Percentiles rank a stretch among this genome's conserved stretches.
phyloP scores from a whole-genome alignment of 2,329 filamentous ascomycete genomes.

The Aurifilum marmelostoma region DNA sequence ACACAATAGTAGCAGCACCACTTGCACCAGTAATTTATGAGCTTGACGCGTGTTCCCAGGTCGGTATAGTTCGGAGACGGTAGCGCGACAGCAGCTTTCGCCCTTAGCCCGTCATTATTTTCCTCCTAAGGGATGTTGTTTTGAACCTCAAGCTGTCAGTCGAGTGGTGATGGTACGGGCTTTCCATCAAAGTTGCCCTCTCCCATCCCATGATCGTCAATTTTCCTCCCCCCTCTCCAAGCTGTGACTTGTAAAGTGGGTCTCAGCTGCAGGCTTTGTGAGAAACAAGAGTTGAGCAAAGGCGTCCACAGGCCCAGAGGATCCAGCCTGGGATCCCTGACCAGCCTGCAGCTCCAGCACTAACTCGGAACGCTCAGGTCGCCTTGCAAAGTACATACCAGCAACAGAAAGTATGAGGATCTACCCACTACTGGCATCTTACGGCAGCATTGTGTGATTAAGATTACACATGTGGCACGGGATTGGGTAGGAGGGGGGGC shows the following conservation, averaged over 20 bases:
- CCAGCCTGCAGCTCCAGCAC: not conserved
- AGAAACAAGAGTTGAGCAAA: not conserved
- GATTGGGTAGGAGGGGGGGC: not conserved
- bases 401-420: not conserved
- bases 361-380: not conserved
- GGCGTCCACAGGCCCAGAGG: constrained; percentile 3
- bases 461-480: constrained; percentile 2
- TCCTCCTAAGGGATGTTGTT: not conserved
- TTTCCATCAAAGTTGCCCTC: not conserved
- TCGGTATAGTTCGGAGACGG: not conserved
- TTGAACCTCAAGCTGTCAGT: not conserved
- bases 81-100: not conserved
- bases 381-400: not conserved
- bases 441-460: not conserved
- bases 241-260: not conserved
- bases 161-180: not conserved
- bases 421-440: not conserved
- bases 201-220: not conserved
- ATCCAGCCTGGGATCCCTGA: not conserved
- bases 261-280: not conserved
- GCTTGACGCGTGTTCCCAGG: constrained; percentile 1
- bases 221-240: not conserved
- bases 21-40: not conserved
- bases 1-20: not conserved
- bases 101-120: not conserved